phyloP scores from a whole-genome alignment of 2,329 filamentous ascomycete genomes.

The Amauroascus verrucosus region DNA sequence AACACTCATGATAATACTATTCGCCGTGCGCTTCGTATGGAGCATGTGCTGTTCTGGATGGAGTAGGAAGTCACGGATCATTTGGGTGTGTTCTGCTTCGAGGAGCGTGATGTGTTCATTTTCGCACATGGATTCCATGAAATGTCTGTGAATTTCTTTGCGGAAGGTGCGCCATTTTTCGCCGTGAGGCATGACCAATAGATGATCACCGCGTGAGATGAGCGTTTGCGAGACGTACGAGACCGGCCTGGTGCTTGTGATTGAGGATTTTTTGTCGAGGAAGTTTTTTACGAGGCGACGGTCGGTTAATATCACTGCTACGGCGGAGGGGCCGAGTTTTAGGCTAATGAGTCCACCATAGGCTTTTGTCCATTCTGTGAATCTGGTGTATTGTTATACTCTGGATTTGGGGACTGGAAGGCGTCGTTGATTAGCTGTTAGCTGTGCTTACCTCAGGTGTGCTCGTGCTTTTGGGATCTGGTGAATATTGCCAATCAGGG shows the following conservation, averaged over 20 bases:
- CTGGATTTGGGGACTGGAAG: too few species aligned
- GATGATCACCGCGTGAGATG: too few species aligned
- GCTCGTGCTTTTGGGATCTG: conserved; percentile 21
- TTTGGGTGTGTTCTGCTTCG: conserved; percentile 15
- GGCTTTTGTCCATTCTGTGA: conserved; percentile 24
- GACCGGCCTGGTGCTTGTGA: conserved; percentile 35
- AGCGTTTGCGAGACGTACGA: too few species aligned
- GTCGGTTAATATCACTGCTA: conserved; percentile 29
- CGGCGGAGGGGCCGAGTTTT: conserved; percentile 24
- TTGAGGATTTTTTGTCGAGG: conserved; percentile 29
- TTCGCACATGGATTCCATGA: background rate
- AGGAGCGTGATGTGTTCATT: conserved; percentile 15
- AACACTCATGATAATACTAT: too few species aligned
- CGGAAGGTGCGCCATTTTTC: conserved; percentile 14
- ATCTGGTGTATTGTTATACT: too few species aligned
- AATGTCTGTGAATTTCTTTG: conserved; percentile 7
- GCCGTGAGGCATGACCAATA: conserved; percentile 19
- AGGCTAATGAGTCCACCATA: conserved; percentile 31
- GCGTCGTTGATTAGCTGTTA: too few species aligned
- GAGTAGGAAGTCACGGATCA: conserved; percentile 17
- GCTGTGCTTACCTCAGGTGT: conserved; percentile 24
- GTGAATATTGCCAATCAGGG: conserved; percentile 28
- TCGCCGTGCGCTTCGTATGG: too few species aligned
- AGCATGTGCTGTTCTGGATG: too few species aligned
- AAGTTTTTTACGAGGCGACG: conserved; percentile 29